phyloP scores from a whole-genome alignment of 164 flowering plant species.

The Piper betle region DNA sequence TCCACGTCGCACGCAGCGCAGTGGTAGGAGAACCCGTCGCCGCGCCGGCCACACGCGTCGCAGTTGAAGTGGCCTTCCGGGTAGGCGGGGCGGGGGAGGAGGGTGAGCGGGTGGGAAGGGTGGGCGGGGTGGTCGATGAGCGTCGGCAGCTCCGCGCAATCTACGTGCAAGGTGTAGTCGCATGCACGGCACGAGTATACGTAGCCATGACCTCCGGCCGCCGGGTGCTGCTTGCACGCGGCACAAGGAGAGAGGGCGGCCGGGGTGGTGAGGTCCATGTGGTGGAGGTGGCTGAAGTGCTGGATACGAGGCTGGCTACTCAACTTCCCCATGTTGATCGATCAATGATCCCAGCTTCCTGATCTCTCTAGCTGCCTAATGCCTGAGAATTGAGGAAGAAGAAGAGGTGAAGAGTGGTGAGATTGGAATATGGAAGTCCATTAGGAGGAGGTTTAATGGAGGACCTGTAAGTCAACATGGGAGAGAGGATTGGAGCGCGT shows the following conservation, averaged over 20 bases:
- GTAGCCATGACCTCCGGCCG: background rate
- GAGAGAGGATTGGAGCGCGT: no score
- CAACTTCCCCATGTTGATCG: no score
- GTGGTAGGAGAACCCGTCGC: conserved; percentile 34
- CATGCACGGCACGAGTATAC: conserved; percentile 16
- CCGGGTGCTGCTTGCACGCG: conserved; percentile 10
- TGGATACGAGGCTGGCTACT: conserved; percentile 2
- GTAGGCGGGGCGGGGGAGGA: conserved; percentile 22
- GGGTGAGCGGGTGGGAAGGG: conserved; percentile 19
- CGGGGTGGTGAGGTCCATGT: conserved; percentile 7
- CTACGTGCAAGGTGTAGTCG: conserved; percentile 14
- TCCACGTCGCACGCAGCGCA: conserved; percentile 22
- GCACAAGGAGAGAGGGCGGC: conserved; percentile 1
- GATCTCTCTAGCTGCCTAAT: no score
- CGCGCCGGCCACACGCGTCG: conserved; percentile 27
- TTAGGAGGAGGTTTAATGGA: no score
- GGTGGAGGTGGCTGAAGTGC: conserved; percentile 24
- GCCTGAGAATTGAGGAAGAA: no score
- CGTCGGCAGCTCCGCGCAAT: conserved; percentile 13
- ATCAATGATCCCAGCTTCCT: no score
- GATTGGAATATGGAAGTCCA: no score
- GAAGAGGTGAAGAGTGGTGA: no score
- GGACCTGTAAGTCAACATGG: no score
- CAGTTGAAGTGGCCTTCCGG: conserved; percentile 26
- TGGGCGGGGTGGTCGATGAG: conserved; percentile 20